phyloP scores from a whole-genome alignment of 1,284 basidiomycete genomes.

The Waitea zeae region DNA sequence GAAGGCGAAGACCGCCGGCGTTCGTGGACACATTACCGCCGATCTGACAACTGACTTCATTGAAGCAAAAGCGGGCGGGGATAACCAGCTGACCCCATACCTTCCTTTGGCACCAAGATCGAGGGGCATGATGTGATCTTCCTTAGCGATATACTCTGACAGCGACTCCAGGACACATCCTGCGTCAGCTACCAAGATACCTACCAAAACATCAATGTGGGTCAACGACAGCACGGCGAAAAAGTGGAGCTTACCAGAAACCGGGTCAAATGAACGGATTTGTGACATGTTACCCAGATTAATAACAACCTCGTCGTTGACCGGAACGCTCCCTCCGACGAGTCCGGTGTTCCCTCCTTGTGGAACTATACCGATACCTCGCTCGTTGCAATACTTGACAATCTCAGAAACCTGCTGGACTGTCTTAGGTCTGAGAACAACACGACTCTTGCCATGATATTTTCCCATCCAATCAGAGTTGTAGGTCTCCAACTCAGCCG shows the following conservation, averaged over 20 bases:
- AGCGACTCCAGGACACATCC: conserved; percentile 91
- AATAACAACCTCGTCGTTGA: conserved; percentile 81
- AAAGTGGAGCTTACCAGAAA: conserved; percentile 45
- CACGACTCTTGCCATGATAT: conserved; percentile 70
- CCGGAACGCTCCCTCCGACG: conserved; percentile 90
- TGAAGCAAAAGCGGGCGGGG: conserved; percentile 4
- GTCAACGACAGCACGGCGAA: not conserved
- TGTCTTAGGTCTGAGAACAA: conserved; percentile 81
- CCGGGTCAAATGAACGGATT: conserved; percentile 84
- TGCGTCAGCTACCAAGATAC: conserved; percentile 68
- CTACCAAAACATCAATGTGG: conserved; percentile 16
- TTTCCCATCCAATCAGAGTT: conserved; percentile 99
- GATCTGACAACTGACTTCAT: conserved; percentile 90
- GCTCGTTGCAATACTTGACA: conserved; percentile 69
- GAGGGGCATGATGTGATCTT: conserved; percentile 94
- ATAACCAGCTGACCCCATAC: conserved; percentile 26
- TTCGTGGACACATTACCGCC: conserved; percentile 98
- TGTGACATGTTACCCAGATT: conserved; percentile 72
- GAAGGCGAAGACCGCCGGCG: conserved; percentile 85
- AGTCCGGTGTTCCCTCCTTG: conserved; percentile 98
- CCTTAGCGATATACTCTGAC: conserved; percentile 73
- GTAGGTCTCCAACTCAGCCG: conserved; percentile 63
- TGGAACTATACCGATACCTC: conserved; percentile 77
- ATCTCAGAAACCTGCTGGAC: conserved; percentile 82
- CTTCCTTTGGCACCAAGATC: conserved; percentile 98